phyloP scores from a whole-genome alignment of 192 early-diverging fungal species.

The Pecoramyces ruminantium region DNA sequence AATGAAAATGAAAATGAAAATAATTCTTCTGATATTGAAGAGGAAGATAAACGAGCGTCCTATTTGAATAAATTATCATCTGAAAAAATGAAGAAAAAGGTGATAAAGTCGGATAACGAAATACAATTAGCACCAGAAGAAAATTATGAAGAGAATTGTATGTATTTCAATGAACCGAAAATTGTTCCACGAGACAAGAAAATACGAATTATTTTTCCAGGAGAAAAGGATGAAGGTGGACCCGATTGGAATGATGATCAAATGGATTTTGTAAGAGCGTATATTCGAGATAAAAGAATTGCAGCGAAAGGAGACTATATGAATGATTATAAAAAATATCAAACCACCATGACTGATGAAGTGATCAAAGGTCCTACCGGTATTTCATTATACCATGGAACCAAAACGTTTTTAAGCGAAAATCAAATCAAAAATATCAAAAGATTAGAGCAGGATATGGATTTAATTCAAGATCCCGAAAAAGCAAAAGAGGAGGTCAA shows the following conservation, averaged over 20 bases:
- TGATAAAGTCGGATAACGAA: background rate
- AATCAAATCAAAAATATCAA: background rate
- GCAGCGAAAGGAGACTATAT: background rate
- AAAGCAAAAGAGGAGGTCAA: background rate
- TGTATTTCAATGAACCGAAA: background rate
- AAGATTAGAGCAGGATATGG: background rate
- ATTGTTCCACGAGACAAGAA: background rate
- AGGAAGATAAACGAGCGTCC: background rate
- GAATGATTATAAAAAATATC: background rate
- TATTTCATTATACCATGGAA: background rate
- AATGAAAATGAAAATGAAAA: too few species aligned
- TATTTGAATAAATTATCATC: background rate
- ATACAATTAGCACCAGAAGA: background rate
- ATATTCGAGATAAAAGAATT: background rate
- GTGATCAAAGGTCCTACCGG: background rate
- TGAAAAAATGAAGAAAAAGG: background rate
- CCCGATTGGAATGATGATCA: rapidly evolving
- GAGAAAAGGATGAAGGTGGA: background rate
- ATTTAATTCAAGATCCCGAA: background rate
- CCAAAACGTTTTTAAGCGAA: background rate
- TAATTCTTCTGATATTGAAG: background rate
- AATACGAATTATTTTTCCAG: background rate
- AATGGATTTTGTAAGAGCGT: background rate
- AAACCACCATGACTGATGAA: background rate
- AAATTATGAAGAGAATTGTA: background rate